Evolutionary conservation across 2,329 filamentous ascomycete species (phyloP).

Genomic region (Aspergillus melleus): DNA sequence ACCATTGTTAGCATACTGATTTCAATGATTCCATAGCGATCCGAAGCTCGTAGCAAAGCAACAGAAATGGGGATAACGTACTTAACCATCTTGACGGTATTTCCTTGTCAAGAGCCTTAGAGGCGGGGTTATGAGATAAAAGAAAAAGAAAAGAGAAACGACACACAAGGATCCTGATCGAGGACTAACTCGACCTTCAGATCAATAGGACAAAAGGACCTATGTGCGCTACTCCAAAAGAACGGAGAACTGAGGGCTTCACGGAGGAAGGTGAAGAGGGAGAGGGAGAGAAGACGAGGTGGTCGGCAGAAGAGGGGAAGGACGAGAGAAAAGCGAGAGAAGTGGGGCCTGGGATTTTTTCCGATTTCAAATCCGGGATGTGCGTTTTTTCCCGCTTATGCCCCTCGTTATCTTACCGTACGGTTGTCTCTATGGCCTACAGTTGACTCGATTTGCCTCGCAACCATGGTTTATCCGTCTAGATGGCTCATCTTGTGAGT

Average conservation of each 20-base stretch:
- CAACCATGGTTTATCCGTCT: background rate
- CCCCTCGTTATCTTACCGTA: slow-evolving; percentile 10
- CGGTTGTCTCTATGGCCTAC: background rate
- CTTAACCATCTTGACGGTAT: slow-evolving; percentile 99
- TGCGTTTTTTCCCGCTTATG: slow-evolving; percentile 25
- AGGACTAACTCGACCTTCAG: slow-evolving; percentile 45
- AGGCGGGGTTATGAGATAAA: slow-evolving; percentile 40
- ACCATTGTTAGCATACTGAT: slow-evolving; percentile 32
- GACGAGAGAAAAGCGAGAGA: slow-evolving; percentile 23
- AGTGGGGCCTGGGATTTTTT: slow-evolving; percentile 32
- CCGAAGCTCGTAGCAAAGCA: background rate
- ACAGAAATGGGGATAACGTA: slow-evolving; percentile 60
- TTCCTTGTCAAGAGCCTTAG: slow-evolving; percentile 38
- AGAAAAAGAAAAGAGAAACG: slow-evolving; percentile 31
- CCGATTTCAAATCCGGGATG: slow-evolving; percentile 32
- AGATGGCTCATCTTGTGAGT: background rate
- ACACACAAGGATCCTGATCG: slow-evolving; percentile 45
- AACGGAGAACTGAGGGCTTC: slow-evolving; percentile 29
- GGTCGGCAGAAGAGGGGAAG: slow-evolving; percentile 23
- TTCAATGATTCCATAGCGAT: background rate
- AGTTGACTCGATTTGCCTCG: too few species aligned
- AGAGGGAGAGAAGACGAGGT: slow-evolving; percentile 30
- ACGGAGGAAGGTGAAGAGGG: slow-evolving; percentile 30
- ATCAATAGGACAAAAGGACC: slow-evolving; percentile 33
- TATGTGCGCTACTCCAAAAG: slow-evolving; percentile 42